Evolutionary conservation across 208 protist species (phyloP).

Genomic region (Porcisia hertigi): DNA sequence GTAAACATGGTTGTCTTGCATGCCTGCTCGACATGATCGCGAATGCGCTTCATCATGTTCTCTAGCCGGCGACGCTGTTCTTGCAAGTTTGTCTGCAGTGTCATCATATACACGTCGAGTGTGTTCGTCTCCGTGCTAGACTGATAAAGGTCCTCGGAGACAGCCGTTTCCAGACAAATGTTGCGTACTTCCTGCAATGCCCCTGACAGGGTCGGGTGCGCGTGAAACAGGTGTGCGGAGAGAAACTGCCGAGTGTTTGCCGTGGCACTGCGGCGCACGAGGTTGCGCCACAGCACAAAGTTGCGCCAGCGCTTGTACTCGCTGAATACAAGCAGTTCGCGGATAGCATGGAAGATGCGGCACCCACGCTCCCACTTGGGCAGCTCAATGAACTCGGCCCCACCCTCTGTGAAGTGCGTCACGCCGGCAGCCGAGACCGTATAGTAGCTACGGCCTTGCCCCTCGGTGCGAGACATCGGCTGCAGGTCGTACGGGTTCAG

Average conservation of each 20-base stretch:
- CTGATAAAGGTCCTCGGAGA: conserved; percentile 70
- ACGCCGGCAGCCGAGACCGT: conserved; percentile 94
- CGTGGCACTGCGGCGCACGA: conserved; percentile 87
- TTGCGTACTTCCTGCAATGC: conserved; percentile 79
- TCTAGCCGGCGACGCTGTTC: conserved; percentile 66
- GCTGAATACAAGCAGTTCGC: conserved; percentile 89
- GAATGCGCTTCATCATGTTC: conserved; percentile 84
- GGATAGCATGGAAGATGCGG: conserved; percentile 88
- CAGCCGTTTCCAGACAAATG: conserved; percentile 79
- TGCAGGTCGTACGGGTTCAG: conserved; percentile 96
- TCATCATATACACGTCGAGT: conserved; percentile 68
- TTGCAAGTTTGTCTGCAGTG: conserved; percentile 57
- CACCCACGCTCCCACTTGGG: conserved; percentile 94
- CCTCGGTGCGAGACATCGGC: conserved; percentile 89
- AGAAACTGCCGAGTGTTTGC: conserved; percentile 80
- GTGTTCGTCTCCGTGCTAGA: conserved; percentile 72
- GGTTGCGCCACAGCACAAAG: conserved; percentile 92
- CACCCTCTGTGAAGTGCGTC: conserved; percentile 91
- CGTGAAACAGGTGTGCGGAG: conserved; percentile 84
- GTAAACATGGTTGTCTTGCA: conserved; percentile 92
- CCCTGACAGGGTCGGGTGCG: conserved; percentile 85
- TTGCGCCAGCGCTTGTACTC: conserved; percentile 94
- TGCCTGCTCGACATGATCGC: conserved; percentile 87
- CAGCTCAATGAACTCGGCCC: conserved; percentile 93
- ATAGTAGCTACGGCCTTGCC: conserved; percentile 88